phyloP scores from a whole-genome alignment of 306 rosid genomes.

The Hylodesmum podocarpum region DNA sequence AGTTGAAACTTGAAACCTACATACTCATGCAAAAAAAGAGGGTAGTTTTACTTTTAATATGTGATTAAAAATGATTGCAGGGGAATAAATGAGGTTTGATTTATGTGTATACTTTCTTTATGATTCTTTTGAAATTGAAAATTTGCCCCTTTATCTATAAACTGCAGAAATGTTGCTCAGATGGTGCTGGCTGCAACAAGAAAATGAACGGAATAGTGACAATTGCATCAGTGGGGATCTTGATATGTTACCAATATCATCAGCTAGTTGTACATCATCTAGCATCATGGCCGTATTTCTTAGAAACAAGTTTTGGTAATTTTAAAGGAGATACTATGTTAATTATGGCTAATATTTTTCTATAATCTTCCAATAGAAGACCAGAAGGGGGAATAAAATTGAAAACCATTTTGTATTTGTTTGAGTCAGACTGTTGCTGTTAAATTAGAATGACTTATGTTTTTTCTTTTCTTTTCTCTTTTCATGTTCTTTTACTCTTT shows the following conservation, averaged over 20 bases:
- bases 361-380: constrained; percentile 25
- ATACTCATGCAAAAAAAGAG: neutral
- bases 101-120: neutral
- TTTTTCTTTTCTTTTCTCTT: constrained; percentile 3
- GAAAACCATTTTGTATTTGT: constrained; percentile 32
- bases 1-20: constrained; percentile 11
- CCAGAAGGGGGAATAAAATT: constrained; percentile 29
- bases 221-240: constrained; percentile 8
- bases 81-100: constrained; percentile 22
- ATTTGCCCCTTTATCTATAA: constrained; percentile 1
- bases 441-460: constrained; percentile 30
- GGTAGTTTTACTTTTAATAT: neutral
- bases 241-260: constrained; percentile 20
- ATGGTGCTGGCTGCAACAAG: constrained; percentile 19
- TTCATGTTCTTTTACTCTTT: neutral
- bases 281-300: constrained; percentile 36
- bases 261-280: constrained; percentile 34
- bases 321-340: constrained; percentile 25
- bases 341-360: constrained; percentile 40
- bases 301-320: constrained; percentile 37
- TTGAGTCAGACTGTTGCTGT: constrained; percentile 34
- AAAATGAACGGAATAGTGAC: constrained; percentile 23
- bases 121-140: neutral
- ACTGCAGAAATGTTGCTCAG: constrained; percentile 34
- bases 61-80: neutral